Percentiles rank a stretch among this genome's conserved stretches.
Conservation (phyloP, 768 basidiomycete species). For the Xanthoconium purpureum region DNA sequence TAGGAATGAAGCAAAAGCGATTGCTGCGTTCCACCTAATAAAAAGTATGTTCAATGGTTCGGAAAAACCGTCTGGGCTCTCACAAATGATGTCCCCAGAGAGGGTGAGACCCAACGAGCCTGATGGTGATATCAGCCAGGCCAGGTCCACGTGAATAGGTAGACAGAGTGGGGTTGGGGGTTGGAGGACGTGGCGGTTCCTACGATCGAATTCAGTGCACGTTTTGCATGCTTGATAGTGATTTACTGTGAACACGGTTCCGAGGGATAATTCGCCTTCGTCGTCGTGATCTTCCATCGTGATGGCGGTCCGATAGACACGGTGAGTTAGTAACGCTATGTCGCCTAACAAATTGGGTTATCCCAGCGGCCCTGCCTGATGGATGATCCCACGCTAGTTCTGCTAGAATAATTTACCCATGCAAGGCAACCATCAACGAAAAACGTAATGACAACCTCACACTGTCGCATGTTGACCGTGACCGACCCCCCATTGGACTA, state of each 20-base stretch:
- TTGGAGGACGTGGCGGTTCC: conserved; percentile 68
- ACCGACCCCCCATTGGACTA: too few species aligned
- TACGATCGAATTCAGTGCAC: neutral
- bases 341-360: too few species aligned
- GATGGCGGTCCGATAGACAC: too few species aligned
- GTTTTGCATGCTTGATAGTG: neutral
- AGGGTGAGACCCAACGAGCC: conserved; percentile 75
- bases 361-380: too few species aligned
- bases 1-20: conserved; percentile 67
- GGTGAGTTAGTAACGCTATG: too few species aligned
- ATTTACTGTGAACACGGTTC: conserved; percentile 50
- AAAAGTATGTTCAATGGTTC: neutral
- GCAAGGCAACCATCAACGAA: too few species aligned
- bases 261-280: conserved; percentile 38
- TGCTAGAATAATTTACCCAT: too few species aligned
- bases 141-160: conserved; percentile 42
- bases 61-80: conserved; percentile 5
- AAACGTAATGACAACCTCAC: too few species aligned
- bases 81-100: conserved; percentile 83
- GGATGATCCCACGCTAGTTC: too few species aligned
- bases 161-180: conserved; percentile 57
- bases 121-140: conserved; percentile 46
- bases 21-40: conserved; percentile 76
- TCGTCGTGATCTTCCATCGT: conserved; percentile 17
- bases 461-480: too few species aligned